phyloP scores from a whole-genome alignment of 805 yeast species.

The Clavispora vitiphila region DNA sequence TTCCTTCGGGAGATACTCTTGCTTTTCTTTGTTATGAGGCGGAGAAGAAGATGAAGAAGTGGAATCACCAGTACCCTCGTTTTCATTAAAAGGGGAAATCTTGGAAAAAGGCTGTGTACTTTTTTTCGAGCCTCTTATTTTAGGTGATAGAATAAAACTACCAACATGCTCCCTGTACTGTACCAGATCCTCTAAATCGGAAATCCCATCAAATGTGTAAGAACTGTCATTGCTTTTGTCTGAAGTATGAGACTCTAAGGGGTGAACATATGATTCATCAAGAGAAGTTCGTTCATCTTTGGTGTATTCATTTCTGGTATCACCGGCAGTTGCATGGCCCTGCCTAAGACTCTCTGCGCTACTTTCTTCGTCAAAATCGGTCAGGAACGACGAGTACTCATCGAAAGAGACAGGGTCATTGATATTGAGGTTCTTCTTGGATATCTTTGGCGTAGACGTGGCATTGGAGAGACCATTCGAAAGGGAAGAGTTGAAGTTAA shows the following conservation, averaged over 20 bases:
- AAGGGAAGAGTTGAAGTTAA: constrained; percentile 4
- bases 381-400: constrained; percentile 29
- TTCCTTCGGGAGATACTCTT: neutral
- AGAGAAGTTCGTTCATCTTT: constrained; percentile 7
- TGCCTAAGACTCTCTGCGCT: constrained; percentile 1
- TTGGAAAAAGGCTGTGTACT: neutral
- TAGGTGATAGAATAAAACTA: neutral
- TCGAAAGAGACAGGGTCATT: constrained; percentile 2
- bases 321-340: neutral
- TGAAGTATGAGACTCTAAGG: neutral
- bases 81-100: neutral
- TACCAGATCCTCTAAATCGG: constrained; percentile 10
- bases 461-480: constrained; percentile 20
- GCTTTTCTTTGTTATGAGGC: neutral
- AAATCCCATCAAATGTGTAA: constrained; percentile 30
- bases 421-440: constrained; percentile 9
- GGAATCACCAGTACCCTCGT: neutral
- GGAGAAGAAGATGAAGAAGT: neutral
- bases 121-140: neutral
- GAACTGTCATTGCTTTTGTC: constrained; percentile 15
- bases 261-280: neutral
- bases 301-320: constrained; percentile 8
- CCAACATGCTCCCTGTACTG: neutral
- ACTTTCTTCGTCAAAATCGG: constrained; percentile 22
- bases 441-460: constrained; percentile 36